Conservation (phyloP, 352 stramenopile genomes). For the Aphanomyces euteiches region DNA sequence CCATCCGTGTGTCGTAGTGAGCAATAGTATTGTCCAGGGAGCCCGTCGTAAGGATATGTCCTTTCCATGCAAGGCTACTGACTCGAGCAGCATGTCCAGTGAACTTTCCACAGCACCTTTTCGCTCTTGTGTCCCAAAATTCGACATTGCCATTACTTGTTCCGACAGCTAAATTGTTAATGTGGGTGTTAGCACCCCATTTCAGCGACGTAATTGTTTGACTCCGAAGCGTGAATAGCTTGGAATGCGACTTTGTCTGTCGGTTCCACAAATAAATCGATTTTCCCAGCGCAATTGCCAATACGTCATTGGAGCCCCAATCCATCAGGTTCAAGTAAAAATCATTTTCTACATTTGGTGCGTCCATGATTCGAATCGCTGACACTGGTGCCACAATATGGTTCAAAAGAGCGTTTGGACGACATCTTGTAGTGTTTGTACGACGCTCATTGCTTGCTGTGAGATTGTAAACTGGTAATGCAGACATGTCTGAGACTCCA, state of each 20-base stretch:
- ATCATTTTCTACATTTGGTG: slow-evolving; percentile 19
- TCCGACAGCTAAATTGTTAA: slow-evolving; percentile 5
- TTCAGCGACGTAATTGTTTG: neutral
- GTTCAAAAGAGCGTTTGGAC: neutral
- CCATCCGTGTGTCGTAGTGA: slow-evolving; percentile 16
- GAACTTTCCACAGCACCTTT: neutral
- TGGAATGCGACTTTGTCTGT: slow-evolving; percentile 8
- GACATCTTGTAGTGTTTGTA: slow-evolving; percentile 4
- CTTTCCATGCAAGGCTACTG: neutral
- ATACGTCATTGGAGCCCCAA: slow-evolving; percentile 6
- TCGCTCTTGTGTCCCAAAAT: slow-evolving; percentile 8
- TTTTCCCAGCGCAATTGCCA: slow-evolving; percentile 22
- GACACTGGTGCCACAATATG: neutral
- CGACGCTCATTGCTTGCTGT: neutral
- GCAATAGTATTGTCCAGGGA: slow-evolving; percentile 22
- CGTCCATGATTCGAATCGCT: slow-evolving; percentile 16
- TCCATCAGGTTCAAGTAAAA: slow-evolving; percentile 26
- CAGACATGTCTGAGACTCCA: neutral
- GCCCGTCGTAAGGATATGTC: slow-evolving; percentile 11
- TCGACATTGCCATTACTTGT: neutral
- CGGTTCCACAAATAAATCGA: slow-evolving; percentile 21
- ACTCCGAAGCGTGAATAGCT: slow-evolving; percentile 11
- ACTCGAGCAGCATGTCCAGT: neutral
- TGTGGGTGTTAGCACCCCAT: neutral
- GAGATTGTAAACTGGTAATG: slow-evolving; percentile 17